Conservation (phyloP, 129 eudicot genomes). For the Glebionis coronaria region DNA sequence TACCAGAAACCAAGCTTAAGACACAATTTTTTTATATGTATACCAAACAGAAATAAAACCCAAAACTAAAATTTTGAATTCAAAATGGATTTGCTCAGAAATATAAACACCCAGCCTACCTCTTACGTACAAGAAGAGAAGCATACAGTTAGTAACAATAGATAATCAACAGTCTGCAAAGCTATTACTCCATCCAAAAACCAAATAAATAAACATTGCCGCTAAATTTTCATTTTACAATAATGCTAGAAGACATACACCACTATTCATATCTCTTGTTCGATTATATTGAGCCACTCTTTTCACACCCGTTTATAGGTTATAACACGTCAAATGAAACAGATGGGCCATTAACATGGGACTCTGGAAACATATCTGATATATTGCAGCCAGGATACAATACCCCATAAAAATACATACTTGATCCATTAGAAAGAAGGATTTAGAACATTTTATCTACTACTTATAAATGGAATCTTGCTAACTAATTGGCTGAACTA, state of each 20-base stretch:
- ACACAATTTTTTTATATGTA: background rate
- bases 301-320: background rate
- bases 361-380: background rate
- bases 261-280: background rate
- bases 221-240: background rate
- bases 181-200: background rate
- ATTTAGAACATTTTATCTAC: slow-evolving; percentile 31
- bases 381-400: slow-evolving; percentile 23
- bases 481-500: slow-evolving; percentile 43
- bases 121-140: background rate
- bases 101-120: background rate
- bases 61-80: background rate
- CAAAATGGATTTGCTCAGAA: background rate
- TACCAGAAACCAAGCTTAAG: background rate
- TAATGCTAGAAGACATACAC: background rate
- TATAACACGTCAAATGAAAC: background rate
- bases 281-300: background rate
- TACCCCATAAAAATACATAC: slow-evolving; percentile 33
- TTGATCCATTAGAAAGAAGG: slow-evolving; percentile 21
- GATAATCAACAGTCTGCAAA: background rate
- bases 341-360: background rate
- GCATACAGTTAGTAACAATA: background rate
- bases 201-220: background rate
- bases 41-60: background rate
- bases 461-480: slow-evolving; percentile 30